Percentiles rank a stretch among this genome's conserved stretches.
phyloP scores from a whole-genome alignment of 495 filamentous ascomycete genomes.

The Podospora australis region DNA sequence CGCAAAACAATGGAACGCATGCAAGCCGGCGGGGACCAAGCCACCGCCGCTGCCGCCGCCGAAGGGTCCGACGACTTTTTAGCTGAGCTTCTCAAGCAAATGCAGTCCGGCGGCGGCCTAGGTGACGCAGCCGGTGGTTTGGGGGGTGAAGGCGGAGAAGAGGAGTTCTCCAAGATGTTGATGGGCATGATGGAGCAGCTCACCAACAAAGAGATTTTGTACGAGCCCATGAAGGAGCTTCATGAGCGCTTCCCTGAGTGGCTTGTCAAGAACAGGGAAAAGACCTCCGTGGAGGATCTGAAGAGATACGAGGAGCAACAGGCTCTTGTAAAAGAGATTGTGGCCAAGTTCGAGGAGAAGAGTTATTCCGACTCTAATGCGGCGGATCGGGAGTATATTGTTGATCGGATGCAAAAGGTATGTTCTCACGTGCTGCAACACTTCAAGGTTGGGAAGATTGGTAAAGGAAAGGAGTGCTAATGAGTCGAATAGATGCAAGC shows the following conservation, averaged over 20 bases:
- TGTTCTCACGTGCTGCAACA: constrained; percentile 19
- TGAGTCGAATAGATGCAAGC: constrained; percentile 73
- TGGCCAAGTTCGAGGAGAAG: constrained; percentile 73
- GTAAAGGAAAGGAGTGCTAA: constrained; percentile 9
- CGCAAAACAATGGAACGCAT: constrained; percentile 88
- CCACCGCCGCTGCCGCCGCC: constrained; percentile 67
- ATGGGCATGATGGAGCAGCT: constrained; percentile 98
- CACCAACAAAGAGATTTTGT: constrained; percentile 95
- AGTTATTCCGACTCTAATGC: constrained; percentile 75
- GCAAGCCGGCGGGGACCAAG: constrained; percentile 75
- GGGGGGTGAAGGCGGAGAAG: constrained; percentile 72
- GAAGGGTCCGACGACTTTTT: constrained; percentile 72
- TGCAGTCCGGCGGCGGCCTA: constrained; percentile 44
- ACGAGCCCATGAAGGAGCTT: constrained; percentile 97
- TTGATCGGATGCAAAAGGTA: constrained; percentile 96
- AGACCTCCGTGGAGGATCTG: constrained; percentile 60
- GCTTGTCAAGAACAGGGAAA: constrained; percentile 70
- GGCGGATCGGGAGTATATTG: constrained; percentile 82
- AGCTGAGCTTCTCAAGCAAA: constrained; percentile 76
- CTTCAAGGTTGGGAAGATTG: constrained; percentile 4
- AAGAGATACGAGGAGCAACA: constrained; percentile 78
- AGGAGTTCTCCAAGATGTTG: constrained; percentile 87
- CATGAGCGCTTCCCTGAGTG: constrained; percentile 84
- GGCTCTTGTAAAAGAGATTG: constrained; percentile 76
- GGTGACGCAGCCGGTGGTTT: constrained; percentile 47